These are phyloP conservation scores for Eutrema yunnanense DNA, from an alignment of 345 rosid genomes.

Conservation along the genomic window DNA sequence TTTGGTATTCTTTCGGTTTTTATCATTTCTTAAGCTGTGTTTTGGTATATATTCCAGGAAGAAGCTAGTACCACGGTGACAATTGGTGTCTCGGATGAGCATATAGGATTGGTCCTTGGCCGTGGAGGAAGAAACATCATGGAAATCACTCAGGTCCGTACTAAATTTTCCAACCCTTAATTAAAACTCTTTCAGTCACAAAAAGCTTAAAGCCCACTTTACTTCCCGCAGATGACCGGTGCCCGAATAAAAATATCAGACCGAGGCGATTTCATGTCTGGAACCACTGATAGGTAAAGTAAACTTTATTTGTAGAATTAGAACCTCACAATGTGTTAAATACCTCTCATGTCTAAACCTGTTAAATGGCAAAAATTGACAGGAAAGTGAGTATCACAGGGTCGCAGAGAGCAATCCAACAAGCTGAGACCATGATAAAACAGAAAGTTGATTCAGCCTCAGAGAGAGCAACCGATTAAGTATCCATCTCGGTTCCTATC, in stretches of 20 bases:
- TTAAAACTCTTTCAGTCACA: not conserved
- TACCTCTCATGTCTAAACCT: constrained; percentile 7
- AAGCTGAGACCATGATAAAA: constrained; percentile 91
- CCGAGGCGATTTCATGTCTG: constrained; percentile 91
- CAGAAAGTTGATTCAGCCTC: constrained; percentile 86
- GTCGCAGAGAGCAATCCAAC: constrained; percentile 72
- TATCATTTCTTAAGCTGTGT: not conserved
- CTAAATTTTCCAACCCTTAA: not conserved
- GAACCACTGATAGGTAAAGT: constrained; percentile 78
- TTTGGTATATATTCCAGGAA: constrained; percentile 49
- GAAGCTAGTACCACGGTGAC: constrained; percentile 64
- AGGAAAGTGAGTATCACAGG: constrained; percentile 98
- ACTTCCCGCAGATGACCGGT: constrained; percentile 67
- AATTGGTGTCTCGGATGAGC: constrained; percentile 87
- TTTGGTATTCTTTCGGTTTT: not conserved
- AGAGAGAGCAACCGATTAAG: constrained; percentile 44
- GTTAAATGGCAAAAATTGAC: constrained; percentile 17
- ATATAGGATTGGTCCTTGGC: constrained; percentile 93
- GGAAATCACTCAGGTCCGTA: constrained; percentile 87
- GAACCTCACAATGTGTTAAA: not conserved
- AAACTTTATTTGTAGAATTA: not conserved
- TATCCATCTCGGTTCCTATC: constrained; percentile 2
- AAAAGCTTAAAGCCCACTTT: not conserved
- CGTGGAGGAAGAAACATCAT: constrained; percentile 95
- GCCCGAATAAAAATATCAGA: constrained; percentile 94